Base-by-base conservation (phyloP, 2,329 filamentous ascomycete genomes). In the Bipolaris bicolor region DNA sequence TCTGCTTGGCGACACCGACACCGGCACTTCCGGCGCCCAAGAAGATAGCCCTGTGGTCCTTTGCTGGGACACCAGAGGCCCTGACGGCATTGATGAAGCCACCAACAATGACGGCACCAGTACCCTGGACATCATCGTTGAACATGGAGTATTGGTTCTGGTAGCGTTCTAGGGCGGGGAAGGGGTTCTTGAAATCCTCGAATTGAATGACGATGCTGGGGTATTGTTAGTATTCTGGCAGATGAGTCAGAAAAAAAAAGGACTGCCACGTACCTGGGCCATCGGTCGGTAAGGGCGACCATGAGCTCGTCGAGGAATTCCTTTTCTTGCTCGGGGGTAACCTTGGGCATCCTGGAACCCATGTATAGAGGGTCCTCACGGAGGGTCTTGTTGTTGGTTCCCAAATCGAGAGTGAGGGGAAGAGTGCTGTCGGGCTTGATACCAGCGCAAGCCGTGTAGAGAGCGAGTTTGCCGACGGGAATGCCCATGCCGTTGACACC, bases 301-400 rank as follows among this genome's bases (percentile, higher is more conserved):
- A 99, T 98, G 82, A 99, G 89, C 82, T 98, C 95, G 74, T 98
- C 95, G 82, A 98, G 87, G 79, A 98, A 98, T 64, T 91, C 91
- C 75, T 89, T 88, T 81, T 96, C 92, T 69, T 94, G 88, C 51
- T 89, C 84, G 18, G 89, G 81, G 7, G 89, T 84, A 52, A 94
- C 85, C 74, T 96, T 94, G 79, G 90, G 90, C 68, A 90, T 86
- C 71, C 92, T 88, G 69, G 93, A 90, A 70, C 95, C 95, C 75
- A 98, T 87, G 82, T 98, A 99, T 34, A 98, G 83, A 85, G 90
- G 77, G 84, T 97, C 88, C 84, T 96, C 79, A 82, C 86, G 73
- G 66, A 88, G 79, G 48, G 81, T 73, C 79, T 87, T 82, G 76
- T 88, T 89, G 75, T 80, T 82, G 39, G 86, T 89, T 29, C 86